Evolutionary conservation across 129 eudicot genomes (phyloP), one percentile per base, ranked within the genome.

Genomic region (Escallonia herrerae): DNA sequence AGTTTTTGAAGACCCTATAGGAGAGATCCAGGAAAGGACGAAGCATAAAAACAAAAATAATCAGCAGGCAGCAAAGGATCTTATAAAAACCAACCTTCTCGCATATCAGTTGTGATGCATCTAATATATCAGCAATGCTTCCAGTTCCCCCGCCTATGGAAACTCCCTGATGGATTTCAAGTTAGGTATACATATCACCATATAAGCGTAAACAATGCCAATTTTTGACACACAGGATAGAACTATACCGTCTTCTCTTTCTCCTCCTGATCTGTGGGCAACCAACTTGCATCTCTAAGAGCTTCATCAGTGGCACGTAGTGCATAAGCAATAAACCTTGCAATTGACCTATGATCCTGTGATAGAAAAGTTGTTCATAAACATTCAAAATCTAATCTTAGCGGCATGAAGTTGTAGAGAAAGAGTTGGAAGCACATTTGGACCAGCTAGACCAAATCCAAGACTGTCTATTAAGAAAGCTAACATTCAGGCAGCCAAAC

Each of bases 61-160:
- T 43, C 5, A 15, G 50, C 5, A 60, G 56, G 65, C 22, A 52
- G 42, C 15, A 63, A 8, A 52, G 10, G 6, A 9, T 4, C 60
- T 56, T 46, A 14, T n/a, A 57, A 60, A 58, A 47, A 56, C 56
- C 8, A 64, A 91, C 98, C 96, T 94, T 94, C 62, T 89, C 97
- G 48, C 86, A 94, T 53, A 94, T 89, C 75, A 89, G 43, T 68
- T 78, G 85, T 65, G 99, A 87, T n/a, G 99, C 96, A 77, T 94
- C 97, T 56, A 94, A 72, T 73, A 89, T 76, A 74, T 94, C 99
- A 74, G 82, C 74, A 33, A 94, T 89, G 86, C 99, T 81, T 69
- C 99, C 99, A 56, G 77, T 94, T 66, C 99, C 99, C 33, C 93
- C 97, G 22, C 99, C 99, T 69, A 94, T 86, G 48, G 96, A 94